These are phyloP conservation scores for Penicillium cataractarum DNA, from an alignment of 495 filamentous ascomycete genomes.

Conservation along the genomic window DNA sequence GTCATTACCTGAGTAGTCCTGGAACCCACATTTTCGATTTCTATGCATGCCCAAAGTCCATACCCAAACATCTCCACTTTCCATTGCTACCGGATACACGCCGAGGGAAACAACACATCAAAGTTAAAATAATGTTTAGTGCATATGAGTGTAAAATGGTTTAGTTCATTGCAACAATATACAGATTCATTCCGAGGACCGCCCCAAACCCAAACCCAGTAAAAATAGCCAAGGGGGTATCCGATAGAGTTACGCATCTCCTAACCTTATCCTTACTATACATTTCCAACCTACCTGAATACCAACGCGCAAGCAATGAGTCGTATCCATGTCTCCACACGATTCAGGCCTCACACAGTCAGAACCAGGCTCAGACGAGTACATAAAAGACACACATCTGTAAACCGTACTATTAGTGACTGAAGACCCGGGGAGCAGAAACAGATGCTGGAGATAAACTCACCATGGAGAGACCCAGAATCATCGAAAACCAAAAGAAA, in stretches of 20 bases:
- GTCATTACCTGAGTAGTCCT: not conserved
- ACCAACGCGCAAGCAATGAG: not conserved
- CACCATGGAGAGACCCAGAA: conserved; percentile 84
- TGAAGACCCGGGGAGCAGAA: not conserved
- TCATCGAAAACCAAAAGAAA: conserved; percentile 95
- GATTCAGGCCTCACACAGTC: not conserved
- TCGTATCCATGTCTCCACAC: not conserved
- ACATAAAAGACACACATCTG: conserved; percentile 64
- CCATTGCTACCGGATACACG: not conserved
- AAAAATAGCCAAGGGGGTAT: not conserved
- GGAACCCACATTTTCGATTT: not conserved
- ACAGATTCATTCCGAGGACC: not conserved
- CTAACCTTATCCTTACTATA: not conserved
- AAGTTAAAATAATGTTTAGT: not conserved
- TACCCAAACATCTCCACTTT: not conserved
- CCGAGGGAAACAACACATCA: no score
- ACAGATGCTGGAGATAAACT: conserved; percentile 33
- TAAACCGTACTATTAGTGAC: not conserved
- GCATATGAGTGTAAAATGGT: not conserved
- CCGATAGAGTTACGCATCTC: not conserved
- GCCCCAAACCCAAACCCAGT: not conserved
- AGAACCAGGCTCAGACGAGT: conserved; percentile 40
- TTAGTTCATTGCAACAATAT: not conserved
- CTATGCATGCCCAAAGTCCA: not conserved
- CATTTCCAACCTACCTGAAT: not conserved